Percentiles rank a stretch among this genome's conserved stretches.
Conservation (phyloP, 1,284 basidiomycete species). For the Pisolithus thermaeus region DNA sequence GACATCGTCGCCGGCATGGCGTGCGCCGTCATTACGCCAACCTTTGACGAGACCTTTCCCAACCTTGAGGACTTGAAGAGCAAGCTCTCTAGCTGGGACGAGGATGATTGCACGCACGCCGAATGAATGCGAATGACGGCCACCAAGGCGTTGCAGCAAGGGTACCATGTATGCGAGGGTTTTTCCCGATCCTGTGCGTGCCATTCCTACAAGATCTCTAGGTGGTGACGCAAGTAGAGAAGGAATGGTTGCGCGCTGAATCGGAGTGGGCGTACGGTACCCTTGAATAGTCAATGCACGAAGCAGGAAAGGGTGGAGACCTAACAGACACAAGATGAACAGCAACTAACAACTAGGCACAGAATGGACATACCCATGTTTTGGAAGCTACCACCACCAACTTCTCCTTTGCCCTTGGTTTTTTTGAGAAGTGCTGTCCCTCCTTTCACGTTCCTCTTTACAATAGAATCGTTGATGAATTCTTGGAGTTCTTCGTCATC, state of each 20-base stretch:
- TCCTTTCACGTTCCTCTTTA: constrained; percentile 60
- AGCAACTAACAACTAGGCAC: neutral
- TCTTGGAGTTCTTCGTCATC: constrained; percentile 55
- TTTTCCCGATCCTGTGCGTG: constrained; percentile 96
- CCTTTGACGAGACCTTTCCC: constrained; percentile 90
- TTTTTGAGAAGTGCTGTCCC: constrained; percentile 70
- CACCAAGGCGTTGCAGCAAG: constrained; percentile 81
- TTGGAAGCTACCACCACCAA: constrained; percentile 82
- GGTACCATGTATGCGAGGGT: constrained; percentile 96
- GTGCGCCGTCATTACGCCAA: constrained; percentile 53
- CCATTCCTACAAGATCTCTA: constrained; percentile 96
- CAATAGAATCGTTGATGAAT: constrained; percentile 59
- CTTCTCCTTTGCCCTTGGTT: constrained; percentile 66
- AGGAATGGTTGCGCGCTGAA: constrained; percentile 90
- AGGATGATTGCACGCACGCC: constrained; percentile 88
- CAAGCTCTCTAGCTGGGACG: constrained; percentile 91
- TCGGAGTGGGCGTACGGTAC: constrained; percentile 93
- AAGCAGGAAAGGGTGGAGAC: constrained; percentile 78
- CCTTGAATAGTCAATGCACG: constrained; percentile 89
- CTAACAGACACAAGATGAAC: constrained; percentile 34
- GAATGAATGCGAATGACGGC: constrained; percentile 73
- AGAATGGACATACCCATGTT: constrained; percentile 66
- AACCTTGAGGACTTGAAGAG: constrained; percentile 89
- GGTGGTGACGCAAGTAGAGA: constrained; percentile 81
- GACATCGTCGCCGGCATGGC: constrained; percentile 61